Base-by-base conservation (phyloP, 2,329 filamentous ascomycete genomes). In the Talaromyces atroroseus region DNA sequence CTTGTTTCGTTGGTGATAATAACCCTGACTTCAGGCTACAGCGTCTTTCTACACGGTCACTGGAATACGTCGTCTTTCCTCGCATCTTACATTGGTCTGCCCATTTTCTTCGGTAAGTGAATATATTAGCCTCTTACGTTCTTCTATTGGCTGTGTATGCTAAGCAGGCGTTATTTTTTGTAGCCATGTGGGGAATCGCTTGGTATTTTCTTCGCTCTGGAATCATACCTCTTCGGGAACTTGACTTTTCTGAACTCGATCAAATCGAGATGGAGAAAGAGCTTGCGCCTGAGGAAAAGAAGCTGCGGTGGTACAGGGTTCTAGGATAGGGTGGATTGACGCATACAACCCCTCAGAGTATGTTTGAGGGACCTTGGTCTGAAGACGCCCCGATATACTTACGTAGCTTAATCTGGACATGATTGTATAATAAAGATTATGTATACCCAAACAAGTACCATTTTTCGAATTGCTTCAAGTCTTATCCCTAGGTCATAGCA, bases 1-100 rank as follows among this genome's bases (percentile, higher is more conserved):
- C 74, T 92, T 3, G 66, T 76, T 58, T 81, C 85, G 60, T 82
- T 79, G 64, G 73, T 84, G 24, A 68, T 87, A 42, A 85, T 90
- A 58, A 72, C 91, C 3, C 75, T 90, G 42, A 90, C 88, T 3
- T 82, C 83, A 38, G 87, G 87, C 0, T 90, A 90, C 61, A 38
- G 74, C 2, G 80, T 82, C 3, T 86, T 86, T 58, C 82, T 81
- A 1, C 71, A 70, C 34, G 83, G 83, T 1, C 79, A 81, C 55
- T 86, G 83, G 82, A 73, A 80, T 56, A 64, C 80, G 0, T 77
- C 77, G 18, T 73, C 70, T 1, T 86, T 87, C 20, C 3, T 44
- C 40, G 20, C 18, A 14, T 44, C 40, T 23, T 44, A 44, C 11
- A 44, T 44, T 14, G 20, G 20, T 21, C 3, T 44, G 1, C 40